Conservation (phyloP, 441 rosid species). For the Daphne laureola region DNA sequence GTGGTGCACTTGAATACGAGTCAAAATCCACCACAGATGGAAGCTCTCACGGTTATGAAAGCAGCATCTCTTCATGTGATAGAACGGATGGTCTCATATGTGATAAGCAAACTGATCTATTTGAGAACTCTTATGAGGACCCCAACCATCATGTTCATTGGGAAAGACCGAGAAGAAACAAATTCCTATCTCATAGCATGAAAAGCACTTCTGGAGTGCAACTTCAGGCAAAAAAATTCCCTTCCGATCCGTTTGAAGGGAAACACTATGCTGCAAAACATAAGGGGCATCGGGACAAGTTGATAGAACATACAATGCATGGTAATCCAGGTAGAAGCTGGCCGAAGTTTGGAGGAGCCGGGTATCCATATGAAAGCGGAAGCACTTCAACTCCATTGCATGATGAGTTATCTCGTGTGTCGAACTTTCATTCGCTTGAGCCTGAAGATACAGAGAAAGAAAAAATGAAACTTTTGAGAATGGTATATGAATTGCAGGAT, state of each 20-base stretch:
- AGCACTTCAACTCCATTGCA: conserved; percentile 37
- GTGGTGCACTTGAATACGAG: conserved; percentile 25
- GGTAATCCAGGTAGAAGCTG: conserved; percentile 29
- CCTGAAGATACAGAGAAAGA: conserved; percentile 39
- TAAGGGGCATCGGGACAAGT: conserved; percentile 28
- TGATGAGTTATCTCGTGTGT: conserved; percentile 25
- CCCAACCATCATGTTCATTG: conserved; percentile 25
- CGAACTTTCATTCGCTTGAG: conserved; percentile 34
- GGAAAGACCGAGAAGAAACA: conserved; percentile 31
- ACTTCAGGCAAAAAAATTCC: conserved; percentile 27
- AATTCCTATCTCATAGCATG: conserved; percentile 16
- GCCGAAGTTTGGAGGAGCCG: conserved; percentile 31
- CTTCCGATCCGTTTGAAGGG: conserved; percentile 26
- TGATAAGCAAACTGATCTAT: conserved; percentile 17
- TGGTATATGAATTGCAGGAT: conserved; percentile 57
- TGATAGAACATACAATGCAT: conserved; percentile 29
- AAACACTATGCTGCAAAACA: conserved; percentile 22
- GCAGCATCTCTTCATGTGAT: conserved; percentile 56
- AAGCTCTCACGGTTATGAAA: conserved; percentile 61
- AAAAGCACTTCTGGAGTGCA: conserved; percentile 22
- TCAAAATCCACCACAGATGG: conserved; percentile 38
- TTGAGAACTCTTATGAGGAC: conserved; percentile 22
- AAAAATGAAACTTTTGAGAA: conserved; percentile 45
- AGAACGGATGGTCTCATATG: conserved; percentile 43
- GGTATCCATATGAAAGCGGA: conserved; percentile 30